phyloP scores from a whole-genome alignment of 1,139 yeast genomes.

The Arxiozyma slooffiae region DNA sequence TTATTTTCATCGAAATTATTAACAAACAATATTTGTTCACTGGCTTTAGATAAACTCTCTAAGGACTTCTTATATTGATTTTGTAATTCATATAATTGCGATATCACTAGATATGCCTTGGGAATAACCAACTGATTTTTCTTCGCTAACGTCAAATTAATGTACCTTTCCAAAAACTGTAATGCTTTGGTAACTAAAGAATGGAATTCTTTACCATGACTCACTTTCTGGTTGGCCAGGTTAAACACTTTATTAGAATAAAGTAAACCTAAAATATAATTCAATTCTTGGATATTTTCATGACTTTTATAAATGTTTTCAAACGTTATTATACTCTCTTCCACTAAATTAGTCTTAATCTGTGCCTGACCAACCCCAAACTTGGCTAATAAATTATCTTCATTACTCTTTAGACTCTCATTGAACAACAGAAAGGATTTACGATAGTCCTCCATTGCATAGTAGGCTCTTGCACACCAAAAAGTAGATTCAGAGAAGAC shows the following conservation, averaged over 20 bases:
- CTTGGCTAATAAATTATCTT: conserved; percentile 55
- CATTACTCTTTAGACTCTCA: conserved; percentile 56
- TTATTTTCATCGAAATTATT: conserved; percentile 37
- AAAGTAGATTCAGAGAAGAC: conserved; percentile 69
- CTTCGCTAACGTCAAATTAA: conserved; percentile 47
- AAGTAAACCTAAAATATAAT: conserved; percentile 64
- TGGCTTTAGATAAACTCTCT: conserved; percentile 47
- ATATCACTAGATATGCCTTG: conserved; percentile 59
- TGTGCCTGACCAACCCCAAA: conserved; percentile 85
- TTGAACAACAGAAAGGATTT: conserved; percentile 66
- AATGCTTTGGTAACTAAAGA: conserved; percentile 44
- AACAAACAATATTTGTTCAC: conserved; percentile 39
- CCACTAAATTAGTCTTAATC: conserved; percentile 58
- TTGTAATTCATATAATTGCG: conserved; percentile 56
- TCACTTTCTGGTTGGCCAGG: conserved; percentile 13
- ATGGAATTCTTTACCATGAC: conserved; percentile 15
- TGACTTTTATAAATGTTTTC: conserved; percentile 62
- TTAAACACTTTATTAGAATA: conserved; percentile 43
- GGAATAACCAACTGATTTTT: conserved; percentile 54
- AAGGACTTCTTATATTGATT: conserved; percentile 49
- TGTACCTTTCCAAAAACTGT: conserved; percentile 60
- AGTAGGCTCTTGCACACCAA: conserved; percentile 78
- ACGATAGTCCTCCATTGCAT: conserved; percentile 47
- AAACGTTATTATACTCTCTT: conserved; percentile 79
- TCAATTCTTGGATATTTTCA: conserved; percentile 66